A percentile compares a stretch with the other conserved stretches of the same genome.
phyloP scores from a whole-genome alignment of 2,329 filamentous ascomycete genomes.

The Sphaerulina musiva region DNA sequence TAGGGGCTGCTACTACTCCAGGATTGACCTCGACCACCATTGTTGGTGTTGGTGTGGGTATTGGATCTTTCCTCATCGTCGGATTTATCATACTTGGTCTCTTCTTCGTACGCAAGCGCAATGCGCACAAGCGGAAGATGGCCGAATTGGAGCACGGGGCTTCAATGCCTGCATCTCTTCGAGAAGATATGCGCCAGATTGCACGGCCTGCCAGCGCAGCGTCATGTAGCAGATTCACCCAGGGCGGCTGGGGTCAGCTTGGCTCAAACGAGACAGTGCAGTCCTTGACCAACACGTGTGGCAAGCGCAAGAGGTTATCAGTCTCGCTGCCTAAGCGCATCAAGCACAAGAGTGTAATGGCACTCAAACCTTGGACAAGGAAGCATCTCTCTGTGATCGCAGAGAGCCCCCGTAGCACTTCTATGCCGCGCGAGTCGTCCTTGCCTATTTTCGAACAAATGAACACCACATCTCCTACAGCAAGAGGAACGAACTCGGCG shows the following conservation, averaged over 20 bases:
- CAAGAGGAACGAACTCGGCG: neutral
- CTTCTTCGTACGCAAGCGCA: slow-evolving; percentile 21
- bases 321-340: slow-evolving; percentile 24
- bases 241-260: slow-evolving; percentile 38
- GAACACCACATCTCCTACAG: neutral
- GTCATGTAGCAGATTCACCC: slow-evolving; percentile 19
- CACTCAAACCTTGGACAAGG: slow-evolving; percentile 17
- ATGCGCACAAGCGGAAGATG: slow-evolving; percentile 23
- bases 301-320: slow-evolving; percentile 21
- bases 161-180: slow-evolving; percentile 8
- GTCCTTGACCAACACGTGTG: neutral
- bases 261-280: slow-evolving; percentile 37
- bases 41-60: slow-evolving; percentile 27
- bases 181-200: slow-evolving; percentile 19
- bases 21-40: slow-evolving; percentile 11
- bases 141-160: slow-evolving; percentile 25
- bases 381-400: slow-evolving; percentile 37
- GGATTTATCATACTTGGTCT: slow-evolving; percentile 23
- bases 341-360: slow-evolving; percentile 17
- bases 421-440: slow-evolving; percentile 15
- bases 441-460: slow-evolving; percentile 7
- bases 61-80: slow-evolving; percentile 26
- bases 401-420: slow-evolving; percentile 31
- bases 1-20: slow-evolving; percentile 8
- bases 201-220: slow-evolving; percentile 18